Base-by-base conservation (phyloP, 352 stramenopile species). In the Phytopythium cucurbitacearum region DNA sequence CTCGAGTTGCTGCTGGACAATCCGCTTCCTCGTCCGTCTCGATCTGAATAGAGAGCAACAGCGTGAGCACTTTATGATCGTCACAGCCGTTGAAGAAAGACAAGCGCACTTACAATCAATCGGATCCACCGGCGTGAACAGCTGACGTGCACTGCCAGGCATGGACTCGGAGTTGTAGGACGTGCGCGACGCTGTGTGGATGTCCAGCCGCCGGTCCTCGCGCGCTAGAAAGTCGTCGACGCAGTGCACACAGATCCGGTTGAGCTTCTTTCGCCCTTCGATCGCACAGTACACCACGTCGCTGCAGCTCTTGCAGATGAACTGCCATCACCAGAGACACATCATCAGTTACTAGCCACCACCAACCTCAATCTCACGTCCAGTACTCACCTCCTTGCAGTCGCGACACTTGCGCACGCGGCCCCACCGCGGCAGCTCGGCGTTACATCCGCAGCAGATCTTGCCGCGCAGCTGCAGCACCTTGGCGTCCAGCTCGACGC, bases 171-270 rank as follows among this genome's bases (percentile, higher is more conserved):
- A 65, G n/a, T 57, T 37, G 36, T 59, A 55, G 0, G 63, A 71
- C n/a, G 59, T 50, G 57, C 55, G 65, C 9, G 64, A 65, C 9
- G 55, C 59, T 44, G 66, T 44, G 15, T 53, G 53, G 36, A 71
- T 53, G 43, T 71, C 63, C 47, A 71, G 38, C 39, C 60, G 63
- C 5, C 63, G 59, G 44, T 65, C 62, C 28, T 54, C 63, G 10
- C 59, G 54, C 33, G 55, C 56, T 3, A 71, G 39, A 15, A 71
- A 71, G 38, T 71, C 59, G 37, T 71, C 63, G 4, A 84, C 73
- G 52, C 76, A 87, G 54, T 87, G 76, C 13, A 85, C 66, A 59
- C 76, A 87, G 53, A 87, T 87, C 47, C 67, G 70, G 49, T 87
- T 82, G 63, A 87, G 72, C 64, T 85, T 82, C 64, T 82, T 84